Evolutionary conservation across 2,329 filamentous ascomycete genomes (phyloP).

Genomic region (Akanthomyces dipterigenus): DNA sequence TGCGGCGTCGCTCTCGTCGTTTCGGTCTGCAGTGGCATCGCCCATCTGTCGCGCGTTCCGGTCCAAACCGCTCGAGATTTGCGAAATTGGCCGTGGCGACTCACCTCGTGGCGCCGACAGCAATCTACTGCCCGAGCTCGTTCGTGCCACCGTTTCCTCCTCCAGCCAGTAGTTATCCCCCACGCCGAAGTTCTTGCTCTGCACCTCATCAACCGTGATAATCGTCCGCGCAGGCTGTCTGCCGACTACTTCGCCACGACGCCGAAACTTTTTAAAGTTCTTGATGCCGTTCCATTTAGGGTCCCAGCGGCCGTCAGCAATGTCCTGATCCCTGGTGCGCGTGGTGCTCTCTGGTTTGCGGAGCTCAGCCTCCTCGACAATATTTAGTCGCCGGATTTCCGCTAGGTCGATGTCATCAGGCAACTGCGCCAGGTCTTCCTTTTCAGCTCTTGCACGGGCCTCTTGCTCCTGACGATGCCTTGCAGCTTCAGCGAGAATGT

Average conservation of each 20-base stretch:
- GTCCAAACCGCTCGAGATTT: not conserved
- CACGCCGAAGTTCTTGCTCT: conserved; percentile 64
- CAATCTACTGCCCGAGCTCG: conserved; percentile 9
- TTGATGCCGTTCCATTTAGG: conserved; percentile 87
- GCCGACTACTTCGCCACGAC: conserved; percentile 43
- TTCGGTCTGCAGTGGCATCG: not conserved
- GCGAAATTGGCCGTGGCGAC: conserved; percentile 5
- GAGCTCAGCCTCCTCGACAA: conserved; percentile 71
- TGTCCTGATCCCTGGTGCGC: conserved; percentile 40
- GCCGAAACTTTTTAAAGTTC: conserved; percentile 88
- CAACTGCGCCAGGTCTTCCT: conserved; percentile 43
- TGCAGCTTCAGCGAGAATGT: conserved; percentile 61
- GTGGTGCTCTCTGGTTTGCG: conserved; percentile 27
- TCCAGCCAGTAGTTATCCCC: conserved; percentile 73
- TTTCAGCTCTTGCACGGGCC: conserved; percentile 49
- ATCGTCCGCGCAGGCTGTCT: conserved; percentile 48
- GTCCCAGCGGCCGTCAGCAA: conserved; percentile 63
- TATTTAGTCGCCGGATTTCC: conserved; percentile 64
- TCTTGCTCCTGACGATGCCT: conserved; percentile 59
- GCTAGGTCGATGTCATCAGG: conserved; percentile 63
- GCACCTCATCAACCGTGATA: conserved; percentile 64
- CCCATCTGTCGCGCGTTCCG: not conserved
- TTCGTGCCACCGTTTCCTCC: conserved; percentile 29
- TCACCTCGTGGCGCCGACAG: not conserved
- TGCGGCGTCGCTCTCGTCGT: conserved; percentile 20